Evolutionary conservation across 306 rosid genomes (phyloP).

Genomic region (Cucurbita moschata): DNA sequence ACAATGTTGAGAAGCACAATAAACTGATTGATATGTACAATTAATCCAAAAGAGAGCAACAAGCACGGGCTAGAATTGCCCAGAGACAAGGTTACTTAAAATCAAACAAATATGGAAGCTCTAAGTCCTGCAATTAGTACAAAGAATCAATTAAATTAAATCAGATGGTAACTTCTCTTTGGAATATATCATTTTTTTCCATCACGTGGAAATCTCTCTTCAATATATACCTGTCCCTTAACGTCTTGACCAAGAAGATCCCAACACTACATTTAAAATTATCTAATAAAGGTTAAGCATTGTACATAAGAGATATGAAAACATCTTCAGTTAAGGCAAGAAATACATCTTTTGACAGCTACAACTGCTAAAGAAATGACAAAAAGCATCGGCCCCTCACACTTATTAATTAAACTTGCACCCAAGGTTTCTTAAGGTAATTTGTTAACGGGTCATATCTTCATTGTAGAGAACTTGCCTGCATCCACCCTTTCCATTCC

Average conservation of each 20-base stretch:
- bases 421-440: not conserved
- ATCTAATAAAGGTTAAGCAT: not conserved
- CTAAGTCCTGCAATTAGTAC: not conserved
- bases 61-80: not conserved
- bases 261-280: not conserved
- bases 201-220: not conserved
- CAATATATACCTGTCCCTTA: not conserved
- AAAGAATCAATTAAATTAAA: not conserved
- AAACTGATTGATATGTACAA: not conserved
- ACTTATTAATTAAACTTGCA: not conserved
- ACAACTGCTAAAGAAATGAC: not conserved
- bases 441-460: not conserved
- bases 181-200: not conserved
- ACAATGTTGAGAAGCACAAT: conserved; percentile 1
- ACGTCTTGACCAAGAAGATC: not conserved
- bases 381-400: not conserved
- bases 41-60: not conserved
- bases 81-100: not conserved
- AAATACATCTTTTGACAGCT: not conserved
- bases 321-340: not conserved
- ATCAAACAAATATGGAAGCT: not conserved
- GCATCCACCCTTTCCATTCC: conserved; percentile 99
- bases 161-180: not conserved
- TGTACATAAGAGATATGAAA: not conserved
- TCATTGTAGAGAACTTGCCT: conserved; percentile 42